Evolutionary conservation across 805 yeast genomes (phyloP).

Genomic region (Spathaspora girioi): DNA sequence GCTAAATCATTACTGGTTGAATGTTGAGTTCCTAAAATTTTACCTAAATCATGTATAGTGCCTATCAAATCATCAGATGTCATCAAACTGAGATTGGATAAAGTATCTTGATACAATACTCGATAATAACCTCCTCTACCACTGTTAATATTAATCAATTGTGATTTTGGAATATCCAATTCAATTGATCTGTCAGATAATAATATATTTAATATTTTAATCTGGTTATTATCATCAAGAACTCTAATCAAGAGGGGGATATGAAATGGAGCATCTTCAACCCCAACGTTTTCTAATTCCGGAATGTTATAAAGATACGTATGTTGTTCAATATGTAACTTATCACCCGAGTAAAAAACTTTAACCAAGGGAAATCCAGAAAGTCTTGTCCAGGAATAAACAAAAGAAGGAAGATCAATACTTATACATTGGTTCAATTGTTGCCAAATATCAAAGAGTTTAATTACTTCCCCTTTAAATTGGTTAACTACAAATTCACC

Average conservation of each 20-base stretch:
- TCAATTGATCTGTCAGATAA: conserved; percentile 39
- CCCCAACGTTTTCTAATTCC: conserved; percentile 15
- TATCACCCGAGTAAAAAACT: conserved; percentile 9
- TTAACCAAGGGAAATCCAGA: conserved; percentile 57
- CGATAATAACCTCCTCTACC: conserved; percentile 46
- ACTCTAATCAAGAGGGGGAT: conserved; percentile 52
- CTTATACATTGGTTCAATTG: conserved; percentile 28
- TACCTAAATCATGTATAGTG: conserved; percentile 38
- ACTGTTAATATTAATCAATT: conserved; percentile 40
- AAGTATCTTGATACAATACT: conserved; percentile 39
- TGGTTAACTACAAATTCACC: conserved; percentile 31
- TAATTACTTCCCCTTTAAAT: conserved; percentile 36
- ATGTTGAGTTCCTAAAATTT: conserved; percentile 25
- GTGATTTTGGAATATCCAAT: conserved; percentile 24
- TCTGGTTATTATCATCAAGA: conserved; percentile 22
- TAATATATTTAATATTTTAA: conserved; percentile 32
- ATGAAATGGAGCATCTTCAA: conserved; percentile 60
- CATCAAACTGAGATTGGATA: conserved; percentile 8
- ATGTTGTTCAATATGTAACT: conserved; percentile 32
- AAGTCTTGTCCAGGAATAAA: conserved; percentile 57
- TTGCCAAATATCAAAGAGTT: conserved; percentile 53
- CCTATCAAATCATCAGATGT: conserved; percentile 27
- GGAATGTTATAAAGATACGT: conserved; percentile 22
- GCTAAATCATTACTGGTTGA: conserved; percentile 19
- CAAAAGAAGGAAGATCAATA: conserved; percentile 47